Evolutionary conservation across 345 rosid genomes (phyloP), one percentile per base, ranked within the genome.

Genomic region (Durio zibethinus): DNA sequence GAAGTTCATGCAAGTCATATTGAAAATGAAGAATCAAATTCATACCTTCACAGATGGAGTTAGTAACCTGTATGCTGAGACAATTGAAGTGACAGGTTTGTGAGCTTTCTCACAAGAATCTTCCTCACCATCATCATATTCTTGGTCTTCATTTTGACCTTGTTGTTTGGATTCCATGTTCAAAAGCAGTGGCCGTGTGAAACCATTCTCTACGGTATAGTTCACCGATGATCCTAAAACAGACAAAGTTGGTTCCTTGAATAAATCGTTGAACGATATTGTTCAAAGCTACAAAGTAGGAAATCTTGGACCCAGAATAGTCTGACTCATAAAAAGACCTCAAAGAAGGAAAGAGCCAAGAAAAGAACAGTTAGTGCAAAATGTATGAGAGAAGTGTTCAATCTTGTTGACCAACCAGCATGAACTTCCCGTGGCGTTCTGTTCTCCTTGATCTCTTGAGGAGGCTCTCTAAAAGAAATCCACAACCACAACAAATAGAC

Each of bases 21-120:
- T 23, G 65, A 36, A n/a, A 61, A n/a, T 11, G 57, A 57, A 59
- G 50, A 4, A 74, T 56, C 27, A 15, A 47, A 4, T 60, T 11
- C 16, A 8, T 62, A 90, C 97, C 93, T 90, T 92, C 20, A 90
- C 86, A 43, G 94, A 89, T 63, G 97, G 94, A 48, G 93, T 89
- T 73, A 92, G 90, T 71, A 92, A 80, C 78, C 76, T 78, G 76
- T 89, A 92, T 10, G 97, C 97, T n/a, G 93, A 77, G 33, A n/a
- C 67, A 73, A 92, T 53, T 67, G 97, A 92, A 73, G 85, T 90
- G 77, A 83, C 94, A 31, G 97, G 84, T 62, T 45, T 70, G 10
- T 73, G 83, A 78, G 83, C 52, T 73, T 84, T 82, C 71, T 83
- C 84, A 61, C 83, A 64, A 80, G 85, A 71, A 78, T 84, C 86